Evolutionary conservation across 495 filamentous ascomycete genomes (phyloP).

Genomic region (Penicillium nucicola): DNA sequence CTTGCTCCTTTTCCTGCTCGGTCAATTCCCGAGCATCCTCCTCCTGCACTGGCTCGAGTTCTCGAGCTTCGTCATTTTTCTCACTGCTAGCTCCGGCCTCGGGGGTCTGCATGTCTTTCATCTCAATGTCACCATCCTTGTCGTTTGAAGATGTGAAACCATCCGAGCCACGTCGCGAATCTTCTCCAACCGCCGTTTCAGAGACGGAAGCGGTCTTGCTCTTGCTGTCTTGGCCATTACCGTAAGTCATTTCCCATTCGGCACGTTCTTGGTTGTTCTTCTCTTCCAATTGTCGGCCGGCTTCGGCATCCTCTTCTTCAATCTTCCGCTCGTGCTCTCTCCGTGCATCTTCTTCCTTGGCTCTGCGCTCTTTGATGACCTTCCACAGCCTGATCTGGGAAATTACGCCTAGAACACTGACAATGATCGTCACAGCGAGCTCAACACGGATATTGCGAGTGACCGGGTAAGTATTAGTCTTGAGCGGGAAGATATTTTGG

Average conservation of each 20-base stretch:
- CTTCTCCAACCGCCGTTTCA: slow-evolving; percentile 30
- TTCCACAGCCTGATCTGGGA: slow-evolving; percentile 88
- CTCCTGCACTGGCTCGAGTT: slow-evolving; percentile 17
- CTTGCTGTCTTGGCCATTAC: slow-evolving; percentile 33
- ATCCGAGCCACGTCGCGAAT: slow-evolving; percentile 26
- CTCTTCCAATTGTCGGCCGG: slow-evolving; percentile 65
- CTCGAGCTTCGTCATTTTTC: slow-evolving; percentile 6
- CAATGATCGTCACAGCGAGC: slow-evolving; percentile 70
- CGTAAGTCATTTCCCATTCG: slow-evolving; percentile 78
- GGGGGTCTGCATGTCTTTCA: slow-evolving; percentile 29
- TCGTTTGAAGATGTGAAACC: slow-evolving; percentile 15
- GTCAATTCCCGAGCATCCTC: slow-evolving; percentile 13
- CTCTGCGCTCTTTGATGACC: slow-evolving; percentile 70
- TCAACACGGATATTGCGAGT: slow-evolving; percentile 86
- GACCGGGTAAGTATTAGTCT: slow-evolving; percentile 73
- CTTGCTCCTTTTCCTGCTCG: neutral
- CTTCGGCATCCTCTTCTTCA: slow-evolving; percentile 68
- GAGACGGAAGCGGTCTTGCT: slow-evolving; percentile 11
- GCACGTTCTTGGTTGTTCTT: slow-evolving; percentile 62
- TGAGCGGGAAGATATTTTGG: slow-evolving; percentile 71
- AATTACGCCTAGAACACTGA: slow-evolving; percentile 71
- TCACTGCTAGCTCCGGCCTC: slow-evolving; percentile 20
- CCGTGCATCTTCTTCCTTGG: slow-evolving; percentile 54
- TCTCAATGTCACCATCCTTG: slow-evolving; percentile 37
- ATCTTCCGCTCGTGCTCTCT: slow-evolving; percentile 55